Base-by-base conservation (phyloP, 2,329 filamentous ascomycete species). In the Fusarium foetens region DNA sequence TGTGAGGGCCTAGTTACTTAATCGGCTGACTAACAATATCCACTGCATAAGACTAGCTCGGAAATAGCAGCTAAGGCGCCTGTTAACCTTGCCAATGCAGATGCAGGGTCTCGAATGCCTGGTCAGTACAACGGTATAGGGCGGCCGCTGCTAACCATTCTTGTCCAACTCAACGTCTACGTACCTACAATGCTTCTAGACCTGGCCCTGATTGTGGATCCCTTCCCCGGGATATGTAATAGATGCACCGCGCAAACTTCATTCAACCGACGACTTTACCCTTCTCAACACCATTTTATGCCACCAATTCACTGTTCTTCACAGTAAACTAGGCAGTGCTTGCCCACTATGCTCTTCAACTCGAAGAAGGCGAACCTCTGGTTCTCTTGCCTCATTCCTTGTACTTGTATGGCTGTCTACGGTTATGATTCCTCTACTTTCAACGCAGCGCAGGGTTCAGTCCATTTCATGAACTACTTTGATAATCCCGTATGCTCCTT, bases 391-490 rank as follows among this genome's bases (percentile, higher is more conserved):
- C 59, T 62, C 27, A 31, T 62, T 48, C 41, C 59, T 11, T 62
- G 59, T 23, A 41, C 59, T 5, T 62, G 59, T 5, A 62, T 62
- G 59, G 59, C 59, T 23, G 59, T 62, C 25, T 35, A 62, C 3
- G 59, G 59, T 1, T 62, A 62, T 62, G 59, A 62, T 17, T 62
- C 59, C 11, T 62, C 59, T 17, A 62, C 59, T 16, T 62, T 62
- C 27, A 62, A 62, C 19, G 59, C 59, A 3, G 59, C 23, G 8
- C 59, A 59, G 16, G 59, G 59, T 23, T 62, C 59, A 25, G 52
- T 48, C 29, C 59, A 62, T 48, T 62, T 62, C 53, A 62, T 62
- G 59, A 59, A 59, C 53, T 62, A 62, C 59, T 62, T 62, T 13
- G 29, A 43, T 11, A 48, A 62, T 23, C 59, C 59, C 23, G 59